Base-by-base conservation (phyloP, 768 basidiomycete genomes). In the Auricularia auricula-judae region DNA sequence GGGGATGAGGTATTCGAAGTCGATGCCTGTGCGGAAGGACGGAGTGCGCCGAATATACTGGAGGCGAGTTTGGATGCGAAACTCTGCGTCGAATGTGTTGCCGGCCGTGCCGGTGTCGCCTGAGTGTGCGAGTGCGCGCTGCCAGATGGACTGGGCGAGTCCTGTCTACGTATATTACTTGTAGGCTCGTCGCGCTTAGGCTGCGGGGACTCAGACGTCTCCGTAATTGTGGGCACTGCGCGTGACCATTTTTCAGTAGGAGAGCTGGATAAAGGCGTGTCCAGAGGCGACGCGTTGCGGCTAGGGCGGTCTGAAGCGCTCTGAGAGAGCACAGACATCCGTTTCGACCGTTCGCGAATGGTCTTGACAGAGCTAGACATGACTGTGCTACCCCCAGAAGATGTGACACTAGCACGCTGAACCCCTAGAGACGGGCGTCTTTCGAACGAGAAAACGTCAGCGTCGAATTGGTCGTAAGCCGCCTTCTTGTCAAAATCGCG, bases 381-480 rank as follows among this genome's bases (percentile, higher is more conserved):
- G 11, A 59, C 56, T 29, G 56, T 59, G 23, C 56, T 59, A 5
- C 56, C 56, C 8, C 56, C 56, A 23, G 23, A 29, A 4, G 56
- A 59, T 10, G 56, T 59, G 29, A 59, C 56, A 34, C 56, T 51
- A 5, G 47, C 47, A 21, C 47, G 47, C 47, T 51, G 47, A 18
- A 51, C 16, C 1, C 47, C 47, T 18, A 18, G 18, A 4, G 47
- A 5, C 5, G 14, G 7, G 18, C 18, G 47, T 18, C 21, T 79
- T 43, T 67, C 81, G 53, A 82, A 71, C 0, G 82, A 73, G 72
- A 93, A 93, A 2, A 86, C 78, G 53, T 88, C 84, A 66, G 82
- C 74, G 71, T 93, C 91, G 66, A 89, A 91, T 67, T 82, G 81
- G 47, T 92, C 86, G 0, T 87, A 87, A 36, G 88, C 86, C 11